Evolutionary conservation across 1,139 yeast species (phyloP), one percentile per base, ranked within the genome.

Genomic region (Hyphopichia fennica): DNA sequence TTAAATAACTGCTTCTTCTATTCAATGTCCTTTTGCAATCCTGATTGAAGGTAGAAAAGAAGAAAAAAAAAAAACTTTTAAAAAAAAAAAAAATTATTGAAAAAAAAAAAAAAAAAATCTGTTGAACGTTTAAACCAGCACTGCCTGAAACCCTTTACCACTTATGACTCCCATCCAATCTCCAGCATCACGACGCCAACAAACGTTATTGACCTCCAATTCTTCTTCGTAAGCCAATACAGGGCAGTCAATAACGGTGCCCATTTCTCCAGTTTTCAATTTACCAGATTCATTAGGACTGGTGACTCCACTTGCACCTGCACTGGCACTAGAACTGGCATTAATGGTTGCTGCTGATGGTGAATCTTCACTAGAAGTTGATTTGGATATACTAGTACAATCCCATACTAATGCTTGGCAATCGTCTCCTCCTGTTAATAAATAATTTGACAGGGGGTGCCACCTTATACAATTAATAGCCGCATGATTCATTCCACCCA

Each of bases 381-480:
- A 10, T 39, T 48, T 56, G 25, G 57, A 56, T 28, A 66, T 38
- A 34, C 56, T 58, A 44, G 65, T 69, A 45, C 89, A 70, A 61
- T 93, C 96, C 95, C 97, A 90, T 14, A 87, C 70, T 31, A 91
- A 67, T 0, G 88, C 87, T 62, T 90, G 96, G 61, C 96, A 87
- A 63, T 91, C 98, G 59, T 93, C 98, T 19, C 87, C 84, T 16
- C 95, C 95, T 1, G 91, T 79, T 15, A 89, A 72, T 28, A 93
- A 64, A 36, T 76, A 65, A 49, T 86, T 82, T 28, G 82, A 75
- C 2, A 79, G 66, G 0, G 98, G 97, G 51, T 91, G 93, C 97
- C 97, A 93, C 42, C 74, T 67, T 16, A 91, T 77, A 49, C 82
- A 75, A 59, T 91, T 91, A 27, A 93, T 79, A 25, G 75, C 65